Base-by-base conservation (phyloP, 1,139 yeast species). In the Saccharomyces hybrid region DNA sequence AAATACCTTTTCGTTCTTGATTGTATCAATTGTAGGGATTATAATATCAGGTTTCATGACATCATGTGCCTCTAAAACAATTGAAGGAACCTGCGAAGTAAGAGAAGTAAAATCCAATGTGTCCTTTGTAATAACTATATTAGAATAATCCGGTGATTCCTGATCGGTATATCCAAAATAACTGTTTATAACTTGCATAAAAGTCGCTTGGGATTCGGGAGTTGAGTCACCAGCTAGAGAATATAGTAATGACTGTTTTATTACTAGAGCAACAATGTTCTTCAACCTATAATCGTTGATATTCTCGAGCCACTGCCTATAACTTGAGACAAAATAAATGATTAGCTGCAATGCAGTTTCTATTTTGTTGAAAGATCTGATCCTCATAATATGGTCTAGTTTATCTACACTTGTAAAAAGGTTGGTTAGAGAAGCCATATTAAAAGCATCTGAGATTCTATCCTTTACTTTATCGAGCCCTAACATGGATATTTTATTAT, bases 21-120 rank as follows among this genome's bases (percentile, higher is more conserved):
- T 68, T 0, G 97, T 91, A 60, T 90, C 98, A 1, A 80, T 66
- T 0, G 98, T 93, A 0, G 96, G 89, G 5, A 93, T 78, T 1
- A 91, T 81, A 0, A 83, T 71, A 59, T 81, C 84, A 0, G 96
- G 83, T 49, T 79, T 76, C 3, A 78, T 67, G 1, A 89, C 80
- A 49, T 84, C 80, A 50, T 83, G 83, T 0, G 90, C 79, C 52
- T 86, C 89, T 8, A 88, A 69, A 9, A 79, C 79, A 0, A 74
- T 62, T 0, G 63, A 59, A 0, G 78, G 78, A 2, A 87, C 84
- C n/a, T 65, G 62, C 0, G 66, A 57, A 1, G 70, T 60, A 78
- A 84, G 77, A 3, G 73, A 66, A 1, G 66, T 62, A 88, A 89
- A 82, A 1, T 72, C 72, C 25, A 79, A 77, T 3, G 74, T 77